These are phyloP conservation scores for Aspergillus heteromorphus DNA, from an alignment of 495 filamentous ascomycete genomes.

Conservation along the genomic window DNA sequence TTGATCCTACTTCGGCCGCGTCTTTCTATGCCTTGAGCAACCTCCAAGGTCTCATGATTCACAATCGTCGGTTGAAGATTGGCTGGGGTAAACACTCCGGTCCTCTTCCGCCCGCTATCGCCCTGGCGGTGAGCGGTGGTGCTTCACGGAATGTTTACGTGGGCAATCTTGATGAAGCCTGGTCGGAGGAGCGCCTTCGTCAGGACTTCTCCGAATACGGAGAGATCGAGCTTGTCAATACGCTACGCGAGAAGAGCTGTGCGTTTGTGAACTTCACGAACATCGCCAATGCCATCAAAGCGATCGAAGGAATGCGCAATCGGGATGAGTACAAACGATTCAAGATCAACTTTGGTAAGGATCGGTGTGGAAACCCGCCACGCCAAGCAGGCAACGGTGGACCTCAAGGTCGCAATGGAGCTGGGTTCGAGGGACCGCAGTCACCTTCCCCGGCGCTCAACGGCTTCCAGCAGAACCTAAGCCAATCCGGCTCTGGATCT, in stretches of 20 bases:
- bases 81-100: slow-evolving; percentile 99
- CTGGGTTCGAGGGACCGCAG: slow-evolving; percentile 54
- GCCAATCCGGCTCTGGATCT: slow-evolving; percentile 59
- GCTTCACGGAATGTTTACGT: slow-evolving; percentile 97
- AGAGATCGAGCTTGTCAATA: slow-evolving; percentile 96
- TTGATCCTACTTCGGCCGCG: slow-evolving; percentile 94
- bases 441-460: slow-evolving; percentile 53
- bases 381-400: slow-evolving; percentile 63
- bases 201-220: slow-evolving; percentile 98
- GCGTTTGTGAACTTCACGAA: slow-evolving; percentile 99
- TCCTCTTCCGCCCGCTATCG: slow-evolving; percentile 92
- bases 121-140: slow-evolving; percentile 87
- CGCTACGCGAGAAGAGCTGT: slow-evolving; percentile 96
- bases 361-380: slow-evolving; percentile 93
- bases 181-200: slow-evolving; percentile 89
- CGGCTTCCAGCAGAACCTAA: slow-evolving; percentile 45
- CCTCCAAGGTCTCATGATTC: slow-evolving; percentile 96
- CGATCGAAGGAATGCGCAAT: slow-evolving; percentile 89
- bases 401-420: slow-evolving; percentile 53
- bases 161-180: slow-evolving; percentile 94
- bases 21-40: slow-evolving; percentile 98
- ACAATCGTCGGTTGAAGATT: slow-evolving; percentile 96
- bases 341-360: slow-evolving; percentile 99
- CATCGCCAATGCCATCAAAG: slow-evolving; percentile 98
- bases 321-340: slow-evolving; percentile 96